A percentile compares a stretch with the other conserved stretches of the same genome.
phyloP scores from a whole-genome alignment of 2,329 filamentous ascomycete genomes.

The Pestalotiopsis sp. region DNA sequence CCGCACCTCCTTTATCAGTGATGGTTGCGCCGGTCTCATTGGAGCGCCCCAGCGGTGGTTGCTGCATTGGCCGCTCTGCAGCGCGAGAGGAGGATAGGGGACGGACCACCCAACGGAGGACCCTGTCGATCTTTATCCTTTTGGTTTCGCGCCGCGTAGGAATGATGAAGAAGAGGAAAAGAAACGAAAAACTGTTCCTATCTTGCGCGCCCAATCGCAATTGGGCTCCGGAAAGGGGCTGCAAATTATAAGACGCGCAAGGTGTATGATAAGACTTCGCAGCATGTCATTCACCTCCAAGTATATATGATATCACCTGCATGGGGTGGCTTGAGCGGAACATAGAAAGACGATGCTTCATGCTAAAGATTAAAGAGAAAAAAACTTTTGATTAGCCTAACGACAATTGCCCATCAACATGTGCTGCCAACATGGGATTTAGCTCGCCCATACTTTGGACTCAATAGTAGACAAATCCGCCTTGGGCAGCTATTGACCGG shows the following conservation, averaged over 20 bases:
- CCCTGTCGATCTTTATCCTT: constrained; percentile 10
- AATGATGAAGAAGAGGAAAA: background rate
- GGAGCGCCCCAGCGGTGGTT: background rate
- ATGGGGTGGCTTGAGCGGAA: too few species aligned
- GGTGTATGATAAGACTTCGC: too few species aligned
- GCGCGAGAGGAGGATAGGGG: background rate
- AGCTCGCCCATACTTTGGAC: background rate
- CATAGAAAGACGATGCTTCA: too few species aligned
- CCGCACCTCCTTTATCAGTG: background rate
- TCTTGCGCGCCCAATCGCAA: too few species aligned
- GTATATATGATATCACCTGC: too few species aligned
- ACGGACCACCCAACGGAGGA: background rate
- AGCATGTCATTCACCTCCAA: too few species aligned
- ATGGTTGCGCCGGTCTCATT: background rate
- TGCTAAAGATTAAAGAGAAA: too few species aligned
- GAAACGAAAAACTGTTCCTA: too few species aligned
- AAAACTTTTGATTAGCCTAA: background rate
- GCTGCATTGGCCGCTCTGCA: background rate
- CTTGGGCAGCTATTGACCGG: background rate
- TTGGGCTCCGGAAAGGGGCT: too few species aligned
- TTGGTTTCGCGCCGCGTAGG: background rate
- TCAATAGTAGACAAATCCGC: background rate
- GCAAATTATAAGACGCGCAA: too few species aligned
- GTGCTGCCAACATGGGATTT: background rate
- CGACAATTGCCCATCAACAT: background rate